A percentile compares a stretch with the other conserved stretches of the same genome.
Evolutionary conservation across 2,329 filamentous ascomycete species (phyloP).

Genomic region (Penicillium sumatraense): DNA sequence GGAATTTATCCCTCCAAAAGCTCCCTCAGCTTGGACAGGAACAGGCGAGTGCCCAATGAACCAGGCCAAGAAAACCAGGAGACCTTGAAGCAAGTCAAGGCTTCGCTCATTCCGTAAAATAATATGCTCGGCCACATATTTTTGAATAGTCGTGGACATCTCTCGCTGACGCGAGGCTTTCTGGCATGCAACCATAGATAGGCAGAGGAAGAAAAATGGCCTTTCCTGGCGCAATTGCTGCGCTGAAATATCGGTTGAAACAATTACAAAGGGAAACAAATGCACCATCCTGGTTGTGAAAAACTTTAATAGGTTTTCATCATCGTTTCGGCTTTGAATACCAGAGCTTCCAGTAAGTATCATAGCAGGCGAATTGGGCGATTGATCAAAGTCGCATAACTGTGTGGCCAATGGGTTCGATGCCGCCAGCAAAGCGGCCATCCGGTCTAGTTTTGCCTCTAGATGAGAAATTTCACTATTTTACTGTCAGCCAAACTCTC

Average conservation of each 20-base stretch:
- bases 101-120: conserved; percentile 48
- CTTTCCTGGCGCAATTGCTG: conserved; percentile 24
- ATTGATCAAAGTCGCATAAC: conserved; percentile 6
- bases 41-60: conserved; percentile 27
- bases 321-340: conserved; percentile 14
- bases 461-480: conserved; percentile 29
- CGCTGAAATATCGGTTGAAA: conserved; percentile 18
- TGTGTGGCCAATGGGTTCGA: conserved; percentile 15
- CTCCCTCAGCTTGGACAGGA: background rate
- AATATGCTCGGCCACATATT: conserved; percentile 49
- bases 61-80: conserved; percentile 54
- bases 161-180: conserved; percentile 17
- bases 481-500: background rate
- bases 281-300: conserved; percentile 24
- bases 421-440: conserved; percentile 28
- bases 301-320: conserved; percentile 10
- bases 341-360: background rate
- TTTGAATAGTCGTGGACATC: conserved; percentile 13
- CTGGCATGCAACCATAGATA: conserved; percentile 25
- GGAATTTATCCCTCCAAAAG: background rate
- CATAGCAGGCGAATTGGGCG: conserved; percentile 4
- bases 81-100: conserved; percentile 53
- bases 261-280: conserved; percentile 32
- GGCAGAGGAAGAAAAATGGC: conserved; percentile 28
- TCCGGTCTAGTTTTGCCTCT: conserved; percentile 33